A percentile compares a stretch with the other conserved stretches of the same genome.
phyloP scores from a whole-genome alignment of 2,329 filamentous ascomycete species.

The Hymenoscyphus albidus region DNA sequence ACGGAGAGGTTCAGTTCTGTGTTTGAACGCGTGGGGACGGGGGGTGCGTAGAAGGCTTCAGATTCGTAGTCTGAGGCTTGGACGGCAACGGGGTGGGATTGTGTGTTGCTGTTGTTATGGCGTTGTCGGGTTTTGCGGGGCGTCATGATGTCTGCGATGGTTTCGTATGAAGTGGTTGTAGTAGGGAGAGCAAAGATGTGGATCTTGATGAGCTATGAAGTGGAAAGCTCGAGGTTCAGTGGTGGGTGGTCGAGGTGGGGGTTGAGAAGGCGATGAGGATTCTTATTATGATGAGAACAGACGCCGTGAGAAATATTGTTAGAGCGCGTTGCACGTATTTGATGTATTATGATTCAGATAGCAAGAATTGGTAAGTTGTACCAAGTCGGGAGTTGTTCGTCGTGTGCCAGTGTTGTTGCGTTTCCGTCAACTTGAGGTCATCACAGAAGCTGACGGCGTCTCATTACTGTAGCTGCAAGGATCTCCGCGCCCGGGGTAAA shows the following conservation, averaged over 20 bases:
- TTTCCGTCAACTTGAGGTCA: neutral
- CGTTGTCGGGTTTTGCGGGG: slow-evolving; percentile 37
- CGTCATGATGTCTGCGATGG: slow-evolving; percentile 33
- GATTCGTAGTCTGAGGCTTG: slow-evolving; percentile 53
- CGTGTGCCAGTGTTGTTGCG: neutral
- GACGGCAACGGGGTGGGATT: slow-evolving; percentile 31
- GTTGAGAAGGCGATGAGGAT: neutral
- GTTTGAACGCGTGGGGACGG: slow-evolving; percentile 57
- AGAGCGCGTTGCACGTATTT: neutral
- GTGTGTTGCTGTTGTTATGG: slow-evolving; percentile 35
- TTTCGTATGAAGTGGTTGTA: neutral
- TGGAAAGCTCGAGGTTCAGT: neutral
- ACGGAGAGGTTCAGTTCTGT: slow-evolving; percentile 85
- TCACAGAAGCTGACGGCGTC: neutral
- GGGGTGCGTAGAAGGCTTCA: slow-evolving; percentile 39
- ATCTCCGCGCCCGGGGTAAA: neutral
- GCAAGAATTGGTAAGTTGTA: neutral
- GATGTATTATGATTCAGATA: neutral
- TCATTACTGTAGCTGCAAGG: neutral
- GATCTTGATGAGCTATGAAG: neutral
- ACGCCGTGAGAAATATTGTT: neutral
- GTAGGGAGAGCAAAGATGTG: neutral
- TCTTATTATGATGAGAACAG: neutral
- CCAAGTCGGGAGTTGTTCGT: neutral
- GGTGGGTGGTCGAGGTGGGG: neutral